Conservation (phyloP, 2,329 filamentous ascomycete species). For the Knoxdaviesia capensis region DNA sequence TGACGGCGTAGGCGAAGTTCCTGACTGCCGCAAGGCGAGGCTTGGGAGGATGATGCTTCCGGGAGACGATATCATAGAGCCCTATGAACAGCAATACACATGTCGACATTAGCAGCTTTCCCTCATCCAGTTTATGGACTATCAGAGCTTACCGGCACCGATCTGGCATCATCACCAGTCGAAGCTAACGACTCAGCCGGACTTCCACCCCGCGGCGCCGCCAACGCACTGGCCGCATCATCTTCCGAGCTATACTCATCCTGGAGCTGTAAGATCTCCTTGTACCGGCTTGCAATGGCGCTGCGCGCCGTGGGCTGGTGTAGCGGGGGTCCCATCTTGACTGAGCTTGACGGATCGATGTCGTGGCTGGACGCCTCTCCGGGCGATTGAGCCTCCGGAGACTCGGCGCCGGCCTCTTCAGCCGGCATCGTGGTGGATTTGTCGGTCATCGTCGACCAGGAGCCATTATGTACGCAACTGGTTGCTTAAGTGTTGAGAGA, state of each 20-base stretch:
- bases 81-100: conserved; percentile 16
- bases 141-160: conserved; percentile 42
- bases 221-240: conserved; percentile 15
- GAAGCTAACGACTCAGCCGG: conserved; percentile 50
- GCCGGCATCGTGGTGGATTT: too few relatives aligned
- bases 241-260: conserved; percentile 12
- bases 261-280: conserved; percentile 19
- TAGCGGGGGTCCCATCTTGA: too few relatives aligned
- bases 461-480: too few relatives aligned
- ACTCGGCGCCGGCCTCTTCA: too few relatives aligned
- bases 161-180: conserved; percentile 67
- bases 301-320: too few relatives aligned
- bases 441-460: too few relatives aligned
- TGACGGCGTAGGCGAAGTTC: conserved; percentile 55
- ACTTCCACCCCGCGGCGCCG: conserved; percentile 23
- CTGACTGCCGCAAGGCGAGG: conserved; percentile 42
- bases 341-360: too few relatives aligned
- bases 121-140: background rate
- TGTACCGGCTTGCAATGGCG: too few relatives aligned
- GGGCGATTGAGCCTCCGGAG: too few relatives aligned
- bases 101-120: too few relatives aligned
- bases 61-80: conserved; percentile 43
- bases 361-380: too few relatives aligned
- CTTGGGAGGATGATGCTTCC: conserved; percentile 55
- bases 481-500: too few relatives aligned